Base-by-base conservation (phyloP, 768 basidiomycete species). In the Pulveroboletus ravenelii region DNA sequence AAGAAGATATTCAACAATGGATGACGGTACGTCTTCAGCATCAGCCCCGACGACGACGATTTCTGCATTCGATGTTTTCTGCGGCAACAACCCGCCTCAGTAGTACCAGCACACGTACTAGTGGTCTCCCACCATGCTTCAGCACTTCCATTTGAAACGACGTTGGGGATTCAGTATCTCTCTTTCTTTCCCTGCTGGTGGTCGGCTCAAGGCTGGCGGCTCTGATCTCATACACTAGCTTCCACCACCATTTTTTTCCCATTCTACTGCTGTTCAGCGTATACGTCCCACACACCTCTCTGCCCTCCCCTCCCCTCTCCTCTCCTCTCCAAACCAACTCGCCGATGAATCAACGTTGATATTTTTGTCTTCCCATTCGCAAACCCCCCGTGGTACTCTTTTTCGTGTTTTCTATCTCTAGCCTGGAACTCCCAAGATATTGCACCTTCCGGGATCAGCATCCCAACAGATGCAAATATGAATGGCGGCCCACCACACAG, bases 351-450 rank as follows among this genome's bases (percentile, higher is more conserved):
- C 73, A 38, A 65, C 68, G 39, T 76, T 79, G 68, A 76, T 72
- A 63, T 67, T 53, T 65, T 69, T 64, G 64, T 66, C 63, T 66
- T 63, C 64, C 64, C 56, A 51, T 66, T 70, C 62, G 62, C 58
- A 35, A 45, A 53, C 44, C 51, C 51, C 12, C 30, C 2, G 46
- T 37, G 58, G 53, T 38, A 23, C 48, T 34, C 27, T 48, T 53
- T 48, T 41, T 46, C 39, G 6, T 48, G 10, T 39, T 29, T 31
- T 48, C 60, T 61, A 54, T 62, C 65, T 68, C 66, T 81, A 88
- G 87, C 87, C 63, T 89, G 87, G 87, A 85, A 87, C 72, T 79
- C 84, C 32, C 84, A 86, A 81, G 87, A 89, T 57, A 87, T 87
- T 55, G 87, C 84, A 31, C 83, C 87, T 48, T 72, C 82, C 9